Base-by-base conservation (phyloP, 345 rosid species). In the Turritis glabra region DNA sequence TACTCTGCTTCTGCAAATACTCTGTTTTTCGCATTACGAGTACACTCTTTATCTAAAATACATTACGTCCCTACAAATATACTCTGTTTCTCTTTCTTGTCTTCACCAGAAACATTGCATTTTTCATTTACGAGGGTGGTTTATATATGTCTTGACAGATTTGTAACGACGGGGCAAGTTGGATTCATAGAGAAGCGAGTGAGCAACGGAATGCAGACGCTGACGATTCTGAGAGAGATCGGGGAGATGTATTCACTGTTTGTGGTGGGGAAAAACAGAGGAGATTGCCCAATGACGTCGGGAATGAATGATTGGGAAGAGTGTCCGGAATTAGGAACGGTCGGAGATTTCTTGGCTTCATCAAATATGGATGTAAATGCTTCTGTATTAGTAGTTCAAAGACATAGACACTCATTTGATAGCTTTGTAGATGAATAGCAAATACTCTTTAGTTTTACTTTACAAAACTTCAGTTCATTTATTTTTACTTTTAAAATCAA, bases 231-330 rank as follows among this genome's bases (percentile, higher is more conserved):
- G 7, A 84, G 78, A 62, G 91, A 82, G 7, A 76, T 89, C 1
- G 84, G 71, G 18, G 85, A 86, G 41, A 77, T 77, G 80, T 94
- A 80, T 60, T 83, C 90, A 8, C 61, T 94, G 55, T 80, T 88
- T 66, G 84, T 94, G 30, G 86, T 89, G 7, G 95, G 97, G 13
- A 94, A 84, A 54, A 80, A 88, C 62, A 66, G 88, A 64, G 82
- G 78, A 26, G 52, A 79, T 21, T 79, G 80, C 5, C 73, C 83
- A 0, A 80, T 90, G 77, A 91, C 90, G 1, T 73, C 82, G 0
- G 89, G 86, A 3, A 64, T 94, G 85, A 91, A 87, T 60, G 92
- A 94, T 58, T 91, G 98, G 98, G 98, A 94, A 54, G 96, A 94
- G 79, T 91, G 93, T 71, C 95, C 93, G 0, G 95, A 94, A 75